phyloP scores from a whole-genome alignment of 2,329 filamentous ascomycete genomes.

The Phyllosticta citrichinensis region DNA sequence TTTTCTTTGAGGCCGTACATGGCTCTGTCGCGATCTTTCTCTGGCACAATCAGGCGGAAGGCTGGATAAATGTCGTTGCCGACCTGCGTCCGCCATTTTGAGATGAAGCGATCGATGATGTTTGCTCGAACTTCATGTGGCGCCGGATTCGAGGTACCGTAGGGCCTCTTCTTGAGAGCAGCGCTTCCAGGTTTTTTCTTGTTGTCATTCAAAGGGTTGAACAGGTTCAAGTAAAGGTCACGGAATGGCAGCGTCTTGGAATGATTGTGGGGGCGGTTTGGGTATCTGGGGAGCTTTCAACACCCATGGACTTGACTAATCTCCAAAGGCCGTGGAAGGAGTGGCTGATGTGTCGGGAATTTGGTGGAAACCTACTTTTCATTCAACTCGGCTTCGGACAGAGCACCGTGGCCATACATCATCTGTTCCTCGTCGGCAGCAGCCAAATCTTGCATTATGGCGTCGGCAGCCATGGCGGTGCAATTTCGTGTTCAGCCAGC shows the following conservation, averaged over 20 bases:
- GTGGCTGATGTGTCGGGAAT: too few relatives aligned
- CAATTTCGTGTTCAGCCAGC: neutral
- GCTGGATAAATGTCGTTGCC: slow-evolving; percentile 90
- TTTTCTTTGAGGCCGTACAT: slow-evolving; percentile 95
- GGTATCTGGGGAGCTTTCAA: slow-evolving; percentile 49
- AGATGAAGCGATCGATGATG: slow-evolving; percentile 80
- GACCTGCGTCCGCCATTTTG: slow-evolving; percentile 76
- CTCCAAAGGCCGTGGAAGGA: too few relatives aligned
- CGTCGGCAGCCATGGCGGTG: neutral
- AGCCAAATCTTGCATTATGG: slow-evolving; percentile 30
- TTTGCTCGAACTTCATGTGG: slow-evolving; percentile 69
- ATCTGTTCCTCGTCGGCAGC: slow-evolving; percentile 37
- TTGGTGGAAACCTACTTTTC: slow-evolving; percentile 31
- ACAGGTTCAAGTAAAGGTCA: slow-evolving; percentile 64
- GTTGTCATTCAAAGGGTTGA: slow-evolving; percentile 71
- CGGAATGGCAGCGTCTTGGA: slow-evolving; percentile 73
- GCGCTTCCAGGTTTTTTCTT: slow-evolving; percentile 58
- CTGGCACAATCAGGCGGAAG: slow-evolving; percentile 80
- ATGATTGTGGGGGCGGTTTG: slow-evolving; percentile 72
- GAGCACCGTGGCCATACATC: slow-evolving; percentile 37
- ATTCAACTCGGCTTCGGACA: slow-evolving; percentile 39
- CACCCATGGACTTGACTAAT: neutral
- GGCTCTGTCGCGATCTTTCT: slow-evolving; percentile 82
- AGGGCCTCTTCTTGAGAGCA: slow-evolving; percentile 42
- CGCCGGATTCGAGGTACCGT: slow-evolving; percentile 49